phyloP scores from a whole-genome alignment of 1,284 basidiomycete genomes.

The Heterobasidion parviporum region DNA sequence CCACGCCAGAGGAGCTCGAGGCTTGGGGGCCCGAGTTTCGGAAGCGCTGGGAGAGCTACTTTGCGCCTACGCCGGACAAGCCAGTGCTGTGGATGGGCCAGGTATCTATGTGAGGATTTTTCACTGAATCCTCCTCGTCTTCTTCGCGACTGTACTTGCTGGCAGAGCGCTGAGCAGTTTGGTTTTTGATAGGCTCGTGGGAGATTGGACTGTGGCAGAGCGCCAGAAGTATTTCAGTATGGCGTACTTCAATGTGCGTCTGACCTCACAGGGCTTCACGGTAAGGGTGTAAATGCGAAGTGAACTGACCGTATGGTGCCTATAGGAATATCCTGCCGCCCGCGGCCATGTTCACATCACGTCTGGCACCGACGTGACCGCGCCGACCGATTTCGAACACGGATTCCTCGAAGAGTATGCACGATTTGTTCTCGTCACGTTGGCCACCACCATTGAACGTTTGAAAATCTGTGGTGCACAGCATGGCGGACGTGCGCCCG shows the following conservation, averaged over 20 bases:
- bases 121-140: neutral
- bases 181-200: slow-evolving; percentile 16
- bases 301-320: neutral
- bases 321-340: slow-evolving; percentile 27
- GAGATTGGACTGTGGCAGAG: slow-evolving; percentile 16
- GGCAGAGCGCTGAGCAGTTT: too few relatives aligned
- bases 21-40: slow-evolving; percentile 36
- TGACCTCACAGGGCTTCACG: too few relatives aligned
- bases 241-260: slow-evolving; percentile 15
- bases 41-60: slow-evolving; percentile 33
- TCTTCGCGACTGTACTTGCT: too few relatives aligned
- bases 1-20: slow-evolving; percentile 31
- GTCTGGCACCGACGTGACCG: slow-evolving; percentile 25
- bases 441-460: too few relatives aligned
- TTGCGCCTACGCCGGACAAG: slow-evolving; percentile 38
- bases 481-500: slow-evolving; percentile 43
- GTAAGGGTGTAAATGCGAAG: too few relatives aligned
- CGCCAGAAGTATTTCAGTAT: slow-evolving; percentile 25
- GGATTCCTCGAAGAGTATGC: slow-evolving; percentile 18
- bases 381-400: slow-evolving; percentile 27
- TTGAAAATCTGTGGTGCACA: slow-evolving; percentile 12
- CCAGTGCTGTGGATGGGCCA: slow-evolving; percentile 30
- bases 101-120: slow-evolving; percentile 20
- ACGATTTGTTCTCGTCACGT: neutral
- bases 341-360: slow-evolving; percentile 35